Percentiles rank a stretch among this genome's conserved stretches.
phyloP scores from a whole-genome alignment of 1,139 yeast species.

The Ogataea hybrid region DNA sequence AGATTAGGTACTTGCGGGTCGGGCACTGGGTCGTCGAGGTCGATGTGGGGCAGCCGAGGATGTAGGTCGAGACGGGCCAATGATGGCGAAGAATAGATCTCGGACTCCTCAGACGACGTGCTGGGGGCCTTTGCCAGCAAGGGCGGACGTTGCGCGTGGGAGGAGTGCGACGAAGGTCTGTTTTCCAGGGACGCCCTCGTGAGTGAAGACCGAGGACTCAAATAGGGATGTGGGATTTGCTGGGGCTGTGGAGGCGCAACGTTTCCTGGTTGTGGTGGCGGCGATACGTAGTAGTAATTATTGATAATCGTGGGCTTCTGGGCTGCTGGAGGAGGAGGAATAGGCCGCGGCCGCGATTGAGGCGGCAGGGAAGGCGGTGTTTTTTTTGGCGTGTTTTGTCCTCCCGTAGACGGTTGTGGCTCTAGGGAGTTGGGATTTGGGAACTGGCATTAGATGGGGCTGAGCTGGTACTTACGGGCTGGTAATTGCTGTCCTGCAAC shows the following conservation, averaged over 20 bases:
- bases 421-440: constrained; percentile 26
- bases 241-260: constrained; percentile 2
- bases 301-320: constrained; percentile 28
- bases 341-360: constrained; percentile 13
- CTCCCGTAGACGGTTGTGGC: constrained; percentile 31
- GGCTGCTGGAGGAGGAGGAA: constrained; percentile 16
- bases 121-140: constrained; percentile 8
- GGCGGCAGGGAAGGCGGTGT: constrained; percentile 7
- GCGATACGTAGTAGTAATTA: constrained; percentile 27
- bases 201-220: neutral
- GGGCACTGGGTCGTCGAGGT: constrained; percentile 12
- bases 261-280: neutral
- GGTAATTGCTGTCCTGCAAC: constrained; percentile 28
- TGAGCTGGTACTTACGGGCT: constrained; percentile 24
- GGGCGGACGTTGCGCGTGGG: constrained; percentile 1
- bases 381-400: neutral
- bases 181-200: neutral
- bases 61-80: constrained; percentile 8
- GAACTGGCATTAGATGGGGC: constrained; percentile 17
- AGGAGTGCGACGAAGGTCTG: neutral
- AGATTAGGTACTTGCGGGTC: constrained; percentile 10
- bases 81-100: constrained; percentile 16
- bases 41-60: constrained; percentile 18
- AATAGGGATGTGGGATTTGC: neutral
- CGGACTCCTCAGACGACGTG: constrained; percentile 5